These are phyloP conservation scores for Cytidiella melzeri DNA, from an alignment of 768 basidiomycete genomes.

Conservation along the genomic window DNA sequence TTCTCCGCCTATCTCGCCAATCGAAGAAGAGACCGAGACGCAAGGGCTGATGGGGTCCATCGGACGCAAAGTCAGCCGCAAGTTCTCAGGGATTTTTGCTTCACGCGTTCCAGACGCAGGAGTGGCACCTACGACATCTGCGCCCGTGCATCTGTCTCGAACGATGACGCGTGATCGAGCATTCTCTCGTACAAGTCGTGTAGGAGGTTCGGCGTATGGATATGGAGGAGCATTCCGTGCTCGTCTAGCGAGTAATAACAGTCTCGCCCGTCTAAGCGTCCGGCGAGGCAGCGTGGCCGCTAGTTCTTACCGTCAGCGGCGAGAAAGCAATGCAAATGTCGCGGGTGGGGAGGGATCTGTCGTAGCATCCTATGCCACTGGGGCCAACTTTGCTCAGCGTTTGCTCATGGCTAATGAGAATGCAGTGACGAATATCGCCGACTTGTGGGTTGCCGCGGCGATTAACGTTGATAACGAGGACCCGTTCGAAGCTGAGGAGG, in stretches of 20 bases:
- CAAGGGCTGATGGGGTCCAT: constrained; percentile 28
- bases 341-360: constrained; percentile 27
- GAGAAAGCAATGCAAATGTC: constrained; percentile 36
- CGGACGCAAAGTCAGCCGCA: constrained; percentile 44
- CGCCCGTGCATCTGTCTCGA: constrained; percentile 41
- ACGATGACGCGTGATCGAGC: constrained; percentile 34
- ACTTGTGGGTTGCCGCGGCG: constrained; percentile 96
- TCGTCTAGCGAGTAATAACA: constrained; percentile 41
- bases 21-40: constrained; percentile 32
- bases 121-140: constrained; percentile 24
- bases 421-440: constrained; percentile 89
- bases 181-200: constrained; percentile 50
- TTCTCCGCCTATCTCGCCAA: constrained; percentile 42
- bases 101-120: constrained; percentile 41
- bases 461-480: constrained; percentile 93
- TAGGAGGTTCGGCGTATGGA: constrained; percentile 77
- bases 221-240: constrained; percentile 55
- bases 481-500: constrained; percentile 47
- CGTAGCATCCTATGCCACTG: constrained; percentile 34
- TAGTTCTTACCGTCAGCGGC: constrained; percentile 42
- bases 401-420: constrained; percentile 91
- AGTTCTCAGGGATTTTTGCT: constrained; percentile 55
- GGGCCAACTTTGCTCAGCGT: constrained; percentile 77
- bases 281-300: constrained; percentile 49
- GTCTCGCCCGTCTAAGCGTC: constrained; percentile 23